Conservation (phyloP, 306 rosid genomes). For the Fagus crenata region DNA sequence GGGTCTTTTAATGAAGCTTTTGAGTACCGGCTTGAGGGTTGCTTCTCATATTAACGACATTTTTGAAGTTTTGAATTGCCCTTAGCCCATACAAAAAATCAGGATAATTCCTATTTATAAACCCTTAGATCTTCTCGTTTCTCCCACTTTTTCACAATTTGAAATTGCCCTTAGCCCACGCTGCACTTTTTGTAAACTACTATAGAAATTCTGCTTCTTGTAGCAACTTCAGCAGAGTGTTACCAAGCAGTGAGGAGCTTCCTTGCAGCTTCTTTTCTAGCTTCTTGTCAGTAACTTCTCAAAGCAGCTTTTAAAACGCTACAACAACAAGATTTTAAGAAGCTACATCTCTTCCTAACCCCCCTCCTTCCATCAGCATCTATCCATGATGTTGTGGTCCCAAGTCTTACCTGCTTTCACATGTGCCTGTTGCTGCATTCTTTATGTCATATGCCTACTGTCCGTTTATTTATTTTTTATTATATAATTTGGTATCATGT, state of each 20-base stretch:
- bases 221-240: background rate
- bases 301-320: background rate
- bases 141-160: background rate
- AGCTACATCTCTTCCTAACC: background rate
- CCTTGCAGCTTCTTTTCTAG: background rate
- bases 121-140: background rate
- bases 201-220: no score
- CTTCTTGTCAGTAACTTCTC: background rate
- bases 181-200: no score
- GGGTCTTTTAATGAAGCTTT: background rate
- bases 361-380: background rate
- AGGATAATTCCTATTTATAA: background rate
- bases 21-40: background rate
- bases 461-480: background rate
- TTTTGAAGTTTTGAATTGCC: background rate
- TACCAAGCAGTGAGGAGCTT: background rate
- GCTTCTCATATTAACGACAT: background rate
- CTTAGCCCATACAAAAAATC: background rate
- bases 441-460: background rate
- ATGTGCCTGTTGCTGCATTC: background rate
- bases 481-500: background rate
- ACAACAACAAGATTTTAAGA: background rate
- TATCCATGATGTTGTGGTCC: slow-evolving; percentile 12
- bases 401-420: background rate
- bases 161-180: no score